These are phyloP conservation scores for Salix exigua DNA, from an alignment of 345 rosid species.

Conservation along the genomic window DNA sequence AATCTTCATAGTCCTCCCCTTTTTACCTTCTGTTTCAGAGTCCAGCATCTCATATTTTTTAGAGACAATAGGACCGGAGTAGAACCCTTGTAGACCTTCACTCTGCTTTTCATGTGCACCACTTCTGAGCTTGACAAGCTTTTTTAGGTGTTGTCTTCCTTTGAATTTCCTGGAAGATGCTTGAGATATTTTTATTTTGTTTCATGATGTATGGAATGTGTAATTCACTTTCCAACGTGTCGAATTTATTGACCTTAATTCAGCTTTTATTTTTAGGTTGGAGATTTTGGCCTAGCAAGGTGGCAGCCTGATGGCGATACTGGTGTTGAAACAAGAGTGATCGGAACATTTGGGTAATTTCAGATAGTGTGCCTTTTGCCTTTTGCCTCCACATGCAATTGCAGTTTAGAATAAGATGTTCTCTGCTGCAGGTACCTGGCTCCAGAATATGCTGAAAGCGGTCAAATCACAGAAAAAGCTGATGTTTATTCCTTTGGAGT, in stretches of 20 bases:
- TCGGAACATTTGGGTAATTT: conserved; percentile 95
- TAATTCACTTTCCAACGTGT: background rate
- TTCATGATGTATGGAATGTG: background rate
- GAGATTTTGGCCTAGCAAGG: conserved; percentile 98
- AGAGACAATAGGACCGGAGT: background rate
- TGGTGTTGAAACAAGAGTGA: conserved; percentile 93
- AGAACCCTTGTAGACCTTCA: background rate
- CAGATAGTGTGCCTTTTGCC: conserved; percentile 9
- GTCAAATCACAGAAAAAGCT: conserved; percentile 96
- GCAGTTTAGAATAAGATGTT: background rate
- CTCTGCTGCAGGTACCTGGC: conserved; percentile 80
- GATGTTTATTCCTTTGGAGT: conserved; percentile 98
- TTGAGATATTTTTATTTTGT: background rate
- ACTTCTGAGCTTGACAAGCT: background rate
- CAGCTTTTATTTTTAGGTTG: conserved; percentile 51
- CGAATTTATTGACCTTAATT: conserved; percentile 4
- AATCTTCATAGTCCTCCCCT: background rate
- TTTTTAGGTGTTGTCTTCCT: background rate
- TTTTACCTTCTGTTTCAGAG: background rate
- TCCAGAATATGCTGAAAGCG: conserved; percentile 96
- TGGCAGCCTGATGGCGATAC: conserved; percentile 99
- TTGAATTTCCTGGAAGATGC: background rate
- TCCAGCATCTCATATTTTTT: background rate
- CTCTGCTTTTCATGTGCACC: background rate
- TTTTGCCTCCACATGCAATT: conserved; percentile 1